Base-by-base conservation (phyloP, 2,329 filamentous ascomycete genomes). In the Karstenula rhodostoma region DNA sequence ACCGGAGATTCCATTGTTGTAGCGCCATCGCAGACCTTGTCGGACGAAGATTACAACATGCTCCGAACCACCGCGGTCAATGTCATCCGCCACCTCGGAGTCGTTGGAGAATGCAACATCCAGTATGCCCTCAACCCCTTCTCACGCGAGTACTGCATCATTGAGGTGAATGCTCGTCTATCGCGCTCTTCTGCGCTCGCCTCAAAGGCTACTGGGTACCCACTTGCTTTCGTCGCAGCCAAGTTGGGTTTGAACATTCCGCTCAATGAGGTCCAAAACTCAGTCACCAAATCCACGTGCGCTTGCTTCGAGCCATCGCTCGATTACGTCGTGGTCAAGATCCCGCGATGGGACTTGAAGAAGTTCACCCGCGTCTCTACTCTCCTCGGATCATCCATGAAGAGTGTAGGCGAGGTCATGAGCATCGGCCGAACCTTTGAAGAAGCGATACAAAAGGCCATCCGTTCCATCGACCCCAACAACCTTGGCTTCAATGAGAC, bases 351-450 rank as follows among this genome's bases (percentile, higher is more conserved):
- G 95, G 95, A 99, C 81, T 81, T 99, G 74, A 98, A 98, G 85
- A 99, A 99, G 82, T 99, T 99, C 81, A 96, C 92, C 29, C 89
- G 95, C 67, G 95, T 98, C 23, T 98, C 94, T 4, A 98, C 94
- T 1, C 90, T 96, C 75, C 90, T 99, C 25, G 94, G 94, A 32
- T 98, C 95, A 3, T 97, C 94, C 13, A 99, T 99, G 95, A 99
- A 98, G 89, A 97, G 93, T 86, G 94, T 99, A 56, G 95, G 95
- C 74, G 95, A 99, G 78, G 95, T 99, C 67, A 98, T 99, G 95
- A 94, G 91, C 73, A 97, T 99, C 69, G 95, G 95, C 59, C 86
- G 95, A 67, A 96, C 92, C 0, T 99, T 99, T 70, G 95, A 99
- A 80, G 95, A 99, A 81, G 95, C 95, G 9, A 97, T 99, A 44